Conservation (phyloP, 2,329 filamentous ascomycete species). For the Phaeosphaeriaceae sp. region DNA sequence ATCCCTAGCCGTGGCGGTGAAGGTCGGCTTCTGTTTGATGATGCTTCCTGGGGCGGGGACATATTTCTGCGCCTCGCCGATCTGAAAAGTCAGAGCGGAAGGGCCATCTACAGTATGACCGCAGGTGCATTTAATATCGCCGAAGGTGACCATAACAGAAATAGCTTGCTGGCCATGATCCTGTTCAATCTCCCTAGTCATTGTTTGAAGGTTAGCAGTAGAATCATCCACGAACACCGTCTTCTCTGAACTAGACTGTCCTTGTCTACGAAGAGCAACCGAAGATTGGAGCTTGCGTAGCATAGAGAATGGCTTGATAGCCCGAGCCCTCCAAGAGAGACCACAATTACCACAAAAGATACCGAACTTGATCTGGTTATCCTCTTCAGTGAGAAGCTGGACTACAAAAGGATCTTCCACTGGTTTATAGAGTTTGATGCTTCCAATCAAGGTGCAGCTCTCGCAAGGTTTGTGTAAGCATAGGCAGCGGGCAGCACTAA, state of each 20-base stretch:
- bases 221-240: slow-evolving; percentile 9
- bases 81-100: slow-evolving; percentile 30
- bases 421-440: slow-evolving; percentile 29
- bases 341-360: slow-evolving; percentile 34
- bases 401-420: slow-evolving; percentile 32
- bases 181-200: slow-evolving; percentile 16
- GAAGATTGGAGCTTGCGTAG: slow-evolving; percentile 1
- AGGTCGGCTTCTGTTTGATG: not conserved
- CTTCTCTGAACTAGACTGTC: not conserved
- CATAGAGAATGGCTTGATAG: slow-evolving; percentile 7
- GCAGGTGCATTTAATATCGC: slow-evolving; percentile 28
- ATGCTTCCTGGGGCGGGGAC: not conserved
- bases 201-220: slow-evolving; percentile 11
- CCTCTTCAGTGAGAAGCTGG: slow-evolving; percentile 13
- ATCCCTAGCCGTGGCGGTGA: slow-evolving; percentile 18
- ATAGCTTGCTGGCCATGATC: slow-evolving; percentile 24
- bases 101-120: slow-evolving; percentile 15
- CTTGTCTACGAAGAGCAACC: slow-evolving; percentile 17
- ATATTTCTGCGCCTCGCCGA: slow-evolving; percentile 10
- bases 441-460: slow-evolving; percentile 25
- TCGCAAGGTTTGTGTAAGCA: slow-evolving; percentile 35
- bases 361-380: slow-evolving; percentile 26
- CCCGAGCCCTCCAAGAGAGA: slow-evolving; percentile 26
- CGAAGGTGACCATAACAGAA: slow-evolving; percentile 24
- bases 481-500: slow-evolving; percentile 25